Base-by-base conservation (phyloP, 108 stramenopile genomes). In the Discostella stelligeroides region DNA sequence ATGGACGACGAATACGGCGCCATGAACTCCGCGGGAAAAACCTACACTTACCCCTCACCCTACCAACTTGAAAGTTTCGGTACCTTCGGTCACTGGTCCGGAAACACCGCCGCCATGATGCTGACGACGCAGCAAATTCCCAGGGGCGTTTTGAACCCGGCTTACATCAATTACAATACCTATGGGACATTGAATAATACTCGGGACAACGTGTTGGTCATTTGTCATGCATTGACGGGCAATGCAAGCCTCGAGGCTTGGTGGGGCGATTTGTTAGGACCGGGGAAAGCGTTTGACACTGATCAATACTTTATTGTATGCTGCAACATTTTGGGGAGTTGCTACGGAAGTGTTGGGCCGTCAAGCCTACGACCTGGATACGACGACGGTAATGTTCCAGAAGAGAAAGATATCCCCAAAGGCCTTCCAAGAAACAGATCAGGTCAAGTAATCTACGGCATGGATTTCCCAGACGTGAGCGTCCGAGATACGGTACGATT, bases 161-260 rank as follows among this genome's bases (percentile, higher is more conserved):
- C 91, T 14, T 82, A 91, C 54, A 64, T 96, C 50, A 82, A 91
- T 18, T 98, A 98, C 68, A 92, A 93, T 60, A 98, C 97, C 9
- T 98, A 90, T 54, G 97, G 97, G 9, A 62, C 68, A 15, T 54
- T 98, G 37, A 97, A 96, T 80, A 81, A 81, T 9, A 49, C 70
- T 8, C 66, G 82, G 8, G 88, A 92, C 79, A 98, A 98, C 68
- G 96, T 92, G 1, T 34, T 98, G 23, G 94, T 98, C 6, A 81
- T 98, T 10, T 97, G 96, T 82, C 97, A 98, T 73, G 97, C 96
- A 12, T 72, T 98, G 1, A 98, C 97, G 11, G 97, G 96, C 4
- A 98, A 97, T 73, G 89, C 95, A 29, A 81, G 80, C n/a, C 69
- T 98, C 24, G 93, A 97, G 55, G 70, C 82, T 0, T 98, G 97